These are phyloP conservation scores for Actinomortierella ambigua DNA, from an alignment of 371 early-diverging fungal genomes.

Conservation along the genomic window DNA sequence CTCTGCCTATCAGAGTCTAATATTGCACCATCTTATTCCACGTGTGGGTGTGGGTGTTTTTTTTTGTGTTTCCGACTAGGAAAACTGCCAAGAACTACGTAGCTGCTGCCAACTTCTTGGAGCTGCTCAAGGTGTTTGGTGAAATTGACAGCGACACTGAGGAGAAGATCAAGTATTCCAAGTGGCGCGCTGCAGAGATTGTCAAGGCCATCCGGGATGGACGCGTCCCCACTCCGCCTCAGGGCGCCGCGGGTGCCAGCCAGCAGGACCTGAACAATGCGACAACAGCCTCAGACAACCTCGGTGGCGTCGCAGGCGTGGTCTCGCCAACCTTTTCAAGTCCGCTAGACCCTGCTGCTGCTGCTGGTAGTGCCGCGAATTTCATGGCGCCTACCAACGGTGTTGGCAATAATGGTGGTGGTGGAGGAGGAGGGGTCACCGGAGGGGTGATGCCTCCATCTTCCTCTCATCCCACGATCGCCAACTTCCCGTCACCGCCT, in stretches of 20 bases:
- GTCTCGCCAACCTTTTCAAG: not conserved
- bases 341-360: constrained; percentile 8
- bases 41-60: no score
- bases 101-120: constrained; percentile 84
- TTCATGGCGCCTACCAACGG: constrained; percentile 13
- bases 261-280: not conserved
- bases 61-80: constrained; percentile 43
- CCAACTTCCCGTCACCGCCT: constrained; percentile 44
- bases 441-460: not conserved
- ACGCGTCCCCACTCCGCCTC: constrained; percentile 69
- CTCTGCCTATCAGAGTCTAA: no score
- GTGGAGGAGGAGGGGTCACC: no score
- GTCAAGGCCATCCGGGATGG: constrained; percentile 92
- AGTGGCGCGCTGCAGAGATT: constrained; percentile 95
- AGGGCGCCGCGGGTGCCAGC: constrained; percentile 52
- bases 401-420: not conserved
- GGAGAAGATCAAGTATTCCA: constrained; percentile 93
- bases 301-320: not conserved
- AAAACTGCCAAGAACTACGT: constrained; percentile 88
- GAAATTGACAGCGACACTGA: constrained; percentile 72
- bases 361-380: not conserved
- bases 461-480: constrained; percentile 19
- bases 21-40: no score
- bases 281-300: not conserved
- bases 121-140: constrained; percentile 81